Conservation (phyloP, 257 asterid genomes). For the Schizonepeta tenuifolia region DNA sequence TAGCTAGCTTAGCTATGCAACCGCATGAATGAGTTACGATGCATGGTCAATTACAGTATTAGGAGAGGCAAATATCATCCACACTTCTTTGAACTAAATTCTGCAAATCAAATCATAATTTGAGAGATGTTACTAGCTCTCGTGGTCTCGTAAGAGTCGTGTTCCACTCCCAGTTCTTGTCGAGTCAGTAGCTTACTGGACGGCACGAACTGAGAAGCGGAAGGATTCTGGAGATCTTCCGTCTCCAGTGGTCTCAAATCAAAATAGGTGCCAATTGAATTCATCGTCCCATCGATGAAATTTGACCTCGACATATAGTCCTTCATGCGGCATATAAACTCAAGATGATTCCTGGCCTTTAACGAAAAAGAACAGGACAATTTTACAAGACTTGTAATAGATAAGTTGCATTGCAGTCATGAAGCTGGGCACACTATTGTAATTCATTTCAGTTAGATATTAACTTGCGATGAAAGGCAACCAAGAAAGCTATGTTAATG, state of each 20-base stretch:
- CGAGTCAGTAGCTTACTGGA: constrained; percentile 54
- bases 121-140: constrained; percentile 27
- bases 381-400: background rate
- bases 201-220: constrained; percentile 49
- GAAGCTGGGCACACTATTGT: background rate
- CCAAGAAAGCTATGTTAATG: background rate
- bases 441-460: background rate
- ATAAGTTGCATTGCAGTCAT: background rate
- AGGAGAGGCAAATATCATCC: too few relatives aligned
- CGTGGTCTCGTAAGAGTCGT: constrained; percentile 35
- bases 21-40: too few relatives aligned
- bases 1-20: too few relatives aligned
- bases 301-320: constrained; percentile 57
- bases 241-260: constrained; percentile 38
- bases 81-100: too few relatives aligned
- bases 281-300: constrained; percentile 60
- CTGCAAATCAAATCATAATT: constrained; percentile 16
- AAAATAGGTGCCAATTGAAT: constrained; percentile 59
- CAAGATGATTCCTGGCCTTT: constrained; percentile 76
- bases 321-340: constrained; percentile 85
- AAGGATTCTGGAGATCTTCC: constrained; percentile 35
- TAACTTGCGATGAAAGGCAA: background rate
- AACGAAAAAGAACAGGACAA: constrained; percentile 6
- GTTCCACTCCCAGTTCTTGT: constrained; percentile 60
- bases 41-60: too few relatives aligned